Base-by-base conservation (phyloP, 2,329 filamentous ascomycete species). In the Leptographium flavum region DNA sequence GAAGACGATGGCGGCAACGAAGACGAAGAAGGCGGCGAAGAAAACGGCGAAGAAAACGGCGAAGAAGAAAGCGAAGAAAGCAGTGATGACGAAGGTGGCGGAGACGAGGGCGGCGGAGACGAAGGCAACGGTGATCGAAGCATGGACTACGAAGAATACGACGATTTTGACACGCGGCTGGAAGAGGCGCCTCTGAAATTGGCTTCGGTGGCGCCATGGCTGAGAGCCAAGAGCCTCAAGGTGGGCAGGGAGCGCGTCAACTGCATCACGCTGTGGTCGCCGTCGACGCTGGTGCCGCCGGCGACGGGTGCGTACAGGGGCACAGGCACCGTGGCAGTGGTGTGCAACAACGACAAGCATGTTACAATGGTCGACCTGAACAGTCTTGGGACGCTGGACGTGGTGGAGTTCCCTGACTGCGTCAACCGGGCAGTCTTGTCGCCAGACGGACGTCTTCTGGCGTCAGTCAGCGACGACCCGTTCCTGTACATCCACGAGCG, bases 391-490 rank as follows among this genome's bases (percentile, higher is more conserved):
- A 69, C 82, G 31, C 64, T 93, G 21, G 78, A 84, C 45, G 72
- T 79, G 37, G 66, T 95, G 44, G 71, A 75, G 4, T 81, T 94
- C 52, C 81, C 84, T 5, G 83, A 90, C 57, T 83, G 80, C 52
- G 90, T 96, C 66, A 98, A 98, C 56, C 87, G 93, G 57, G 86
- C 88, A 30, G 77, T 88, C n/a, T 81, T 98, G 43, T 95, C 90
- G 7, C 92, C 90, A 0, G 83, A 95, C 58, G 90, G 88, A 1
- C 74, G 72, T 19, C 64, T 90, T 11, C 69, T 96, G 19, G 73
- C 88, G 6, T 85, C 87, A 2, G 84, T 96, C 37, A 84, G 90
- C 35, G 92, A 98, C 58, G 83, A 88, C 55, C 82, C 87, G 1
- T 84, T 79, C 51, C 76, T 90, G 19, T 95, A 92, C 61, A 79